Evolutionary conservation across 208 protist genomes (phyloP), one percentile per base, ranked within the genome.

Genomic region (Crithidia thermophila): DNA sequence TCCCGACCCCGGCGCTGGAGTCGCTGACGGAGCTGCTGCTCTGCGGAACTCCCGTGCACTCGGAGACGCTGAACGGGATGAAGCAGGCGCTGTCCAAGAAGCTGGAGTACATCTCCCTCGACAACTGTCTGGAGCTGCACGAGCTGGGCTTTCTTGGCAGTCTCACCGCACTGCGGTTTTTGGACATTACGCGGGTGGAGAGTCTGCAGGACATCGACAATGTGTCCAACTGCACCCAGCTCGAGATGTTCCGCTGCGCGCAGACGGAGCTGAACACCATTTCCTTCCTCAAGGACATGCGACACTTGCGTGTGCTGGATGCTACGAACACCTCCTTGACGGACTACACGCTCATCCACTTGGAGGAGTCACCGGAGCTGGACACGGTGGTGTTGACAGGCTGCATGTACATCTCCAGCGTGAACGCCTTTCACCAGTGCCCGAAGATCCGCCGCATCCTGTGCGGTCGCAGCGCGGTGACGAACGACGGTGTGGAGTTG

Each of bases 381-480:
- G 85, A 91, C 21, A 90, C 85, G 33, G 83, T 91, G 20, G 76
- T 94, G 3, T 66, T 94, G 25, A 88, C 80, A 11, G 78, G 74
- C 27, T 91, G 88, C 42, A 60, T 84, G 39, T 79, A 82, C 65
- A 85, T 94, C 34, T 85, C 85, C 20, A 82, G 88, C 62, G 70
- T 94, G 16, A 94, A 94, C 75, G 85, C 90, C 16, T 74, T 94
- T 27, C 71, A 67, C n/a, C 87, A 72, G 13, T 94, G 88, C 72
- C 84, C 85, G 2, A 72, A 79, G 31, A 91, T 94, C 28, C 74
- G 74, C 10, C 88, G 85, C 47, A 85, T 92, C 43, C 83, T 91
- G 43, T 90, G 88, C 58, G 74, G 78, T 11, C 57, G 72, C 25
- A 90, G 85, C 36, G 72, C 75, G 13, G 78, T 94, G n/a, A 90